A percentile compares a stretch with the other conserved stretches of the same genome.
Conservation (phyloP, 2,329 filamentous ascomycete genomes). For the Alternaria incomplexa region DNA sequence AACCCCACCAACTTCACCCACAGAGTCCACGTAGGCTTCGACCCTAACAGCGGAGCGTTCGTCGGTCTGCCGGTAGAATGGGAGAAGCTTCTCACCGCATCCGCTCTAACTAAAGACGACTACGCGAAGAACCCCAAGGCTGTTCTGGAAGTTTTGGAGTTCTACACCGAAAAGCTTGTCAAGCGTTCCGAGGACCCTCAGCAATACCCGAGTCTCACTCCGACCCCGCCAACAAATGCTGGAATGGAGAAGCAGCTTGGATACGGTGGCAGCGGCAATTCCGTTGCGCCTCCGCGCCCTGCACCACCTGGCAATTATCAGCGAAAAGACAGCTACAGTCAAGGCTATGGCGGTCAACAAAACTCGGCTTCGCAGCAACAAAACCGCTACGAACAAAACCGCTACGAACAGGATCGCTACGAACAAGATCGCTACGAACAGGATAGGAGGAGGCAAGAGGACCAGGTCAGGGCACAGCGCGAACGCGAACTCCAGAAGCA, state of each 20-base stretch:
- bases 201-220: slow-evolving; percentile 70
- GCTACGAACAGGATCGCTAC: neutral
- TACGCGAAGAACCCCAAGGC: slow-evolving; percentile 89
- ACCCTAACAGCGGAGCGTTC: slow-evolving; percentile 93
- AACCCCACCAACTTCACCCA: slow-evolving; percentile 99
- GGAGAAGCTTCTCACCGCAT: slow-evolving; percentile 95
- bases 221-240: slow-evolving; percentile 65
- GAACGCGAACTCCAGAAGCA: slow-evolving; percentile 51
- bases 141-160: slow-evolving; percentile 78
- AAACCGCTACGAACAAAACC: neutral
- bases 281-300: slow-evolving; percentile 57
- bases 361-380: slow-evolving; percentile 42
- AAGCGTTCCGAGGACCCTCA: slow-evolving; percentile 75
- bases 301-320: slow-evolving; percentile 51
- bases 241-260: slow-evolving; percentile 57
- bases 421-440: slow-evolving; percentile 37
- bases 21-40: slow-evolving; percentile 95
- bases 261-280: slow-evolving; percentile 52
- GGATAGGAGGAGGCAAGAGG: slow-evolving; percentile 47
- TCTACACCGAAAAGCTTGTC: slow-evolving; percentile 80
- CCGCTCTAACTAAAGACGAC: slow-evolving; percentile 97
- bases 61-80: slow-evolving; percentile 93
- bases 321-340: slow-evolving; percentile 55
- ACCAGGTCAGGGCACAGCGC: slow-evolving; percentile 43
- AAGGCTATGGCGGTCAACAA: slow-evolving; percentile 36